Conservation (phyloP, 768 basidiomycete genomes). For the Agrocybe pediades region DNA sequence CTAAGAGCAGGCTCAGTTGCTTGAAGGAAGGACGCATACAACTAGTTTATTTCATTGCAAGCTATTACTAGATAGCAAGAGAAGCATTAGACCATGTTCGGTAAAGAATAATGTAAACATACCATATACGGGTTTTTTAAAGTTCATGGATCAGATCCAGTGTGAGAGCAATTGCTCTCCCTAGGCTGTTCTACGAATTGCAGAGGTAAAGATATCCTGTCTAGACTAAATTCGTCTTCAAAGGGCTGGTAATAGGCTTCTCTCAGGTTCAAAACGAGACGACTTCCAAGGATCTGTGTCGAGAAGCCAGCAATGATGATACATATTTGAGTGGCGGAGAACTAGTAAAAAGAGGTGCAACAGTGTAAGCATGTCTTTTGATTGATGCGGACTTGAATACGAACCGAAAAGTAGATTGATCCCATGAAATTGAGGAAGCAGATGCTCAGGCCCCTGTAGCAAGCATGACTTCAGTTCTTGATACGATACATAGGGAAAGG, state of each 20-base stretch:
- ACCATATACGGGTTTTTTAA: no score
- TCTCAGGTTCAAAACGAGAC: constrained; percentile 23
- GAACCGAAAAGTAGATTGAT: background rate
- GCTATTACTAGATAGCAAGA: no score
- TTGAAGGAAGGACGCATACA: no score
- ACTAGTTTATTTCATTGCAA: no score
- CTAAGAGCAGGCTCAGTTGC: no score
- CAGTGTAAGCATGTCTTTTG: no score
- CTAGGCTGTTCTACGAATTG: background rate
- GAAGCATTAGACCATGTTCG: no score
- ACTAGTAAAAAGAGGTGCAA: background rate
- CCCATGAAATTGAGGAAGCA: background rate
- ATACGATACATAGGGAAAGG: background rate
- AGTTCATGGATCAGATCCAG: background rate
- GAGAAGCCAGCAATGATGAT: constrained; percentile 5
- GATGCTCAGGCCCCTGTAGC: background rate
- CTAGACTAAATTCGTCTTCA: constrained; percentile 7
- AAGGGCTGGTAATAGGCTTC: constrained; percentile 24
- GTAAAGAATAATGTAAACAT: no score
- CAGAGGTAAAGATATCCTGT: background rate
- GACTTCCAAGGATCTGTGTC: constrained; percentile 18
- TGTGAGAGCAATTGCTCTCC: background rate
- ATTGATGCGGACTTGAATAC: background rate
- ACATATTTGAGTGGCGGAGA: background rate
- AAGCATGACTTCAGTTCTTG: background rate